Percentiles rank a stretch among this genome's conserved stretches.
phyloP scores from a whole-genome alignment of 306 rosid species.

The Ziziphus jujuba region DNA sequence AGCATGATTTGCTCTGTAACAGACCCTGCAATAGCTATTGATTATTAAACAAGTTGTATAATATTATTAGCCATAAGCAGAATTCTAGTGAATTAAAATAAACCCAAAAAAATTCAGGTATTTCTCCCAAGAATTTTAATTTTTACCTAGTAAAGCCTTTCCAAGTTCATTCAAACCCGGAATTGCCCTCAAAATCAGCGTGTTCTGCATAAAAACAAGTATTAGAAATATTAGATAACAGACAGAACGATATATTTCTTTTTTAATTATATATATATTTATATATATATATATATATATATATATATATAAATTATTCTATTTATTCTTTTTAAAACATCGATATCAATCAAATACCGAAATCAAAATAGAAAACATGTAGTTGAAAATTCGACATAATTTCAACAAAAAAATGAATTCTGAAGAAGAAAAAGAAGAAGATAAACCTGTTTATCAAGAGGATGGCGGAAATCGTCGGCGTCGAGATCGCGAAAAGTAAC shows the following conservation, averaged over 20 bases:
- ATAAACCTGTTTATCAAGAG: slow-evolving; percentile 81
- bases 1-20: slow-evolving; percentile 95
- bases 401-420: neutral
- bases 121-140: too few relatives aligned
- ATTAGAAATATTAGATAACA: neutral
- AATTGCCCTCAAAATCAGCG: slow-evolving; percentile 84
- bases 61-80: neutral
- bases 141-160: slow-evolving; percentile 74
- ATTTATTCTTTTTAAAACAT: too few relatives aligned
- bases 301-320: too few relatives aligned
- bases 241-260: neutral
- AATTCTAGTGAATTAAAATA: neutral
- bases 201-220: slow-evolving; percentile 57
- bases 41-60: neutral
- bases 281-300: neutral
- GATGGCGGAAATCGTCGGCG: slow-evolving; percentile 96
- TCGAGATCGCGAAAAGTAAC: slow-evolving; percentile 72
- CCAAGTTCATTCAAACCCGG: slow-evolving; percentile 86
- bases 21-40: slow-evolving; percentile 56
- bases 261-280: neutral
- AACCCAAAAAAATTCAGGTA: neutral
- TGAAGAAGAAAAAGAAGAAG: neutral
- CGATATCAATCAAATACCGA: too few relatives aligned
- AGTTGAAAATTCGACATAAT: too few relatives aligned
- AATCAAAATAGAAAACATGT: too few relatives aligned